These are phyloP conservation scores for Pigoraptor vietnamica DNA, from an alignment of 78 protist genomes.

Conservation along the genomic window DNA sequence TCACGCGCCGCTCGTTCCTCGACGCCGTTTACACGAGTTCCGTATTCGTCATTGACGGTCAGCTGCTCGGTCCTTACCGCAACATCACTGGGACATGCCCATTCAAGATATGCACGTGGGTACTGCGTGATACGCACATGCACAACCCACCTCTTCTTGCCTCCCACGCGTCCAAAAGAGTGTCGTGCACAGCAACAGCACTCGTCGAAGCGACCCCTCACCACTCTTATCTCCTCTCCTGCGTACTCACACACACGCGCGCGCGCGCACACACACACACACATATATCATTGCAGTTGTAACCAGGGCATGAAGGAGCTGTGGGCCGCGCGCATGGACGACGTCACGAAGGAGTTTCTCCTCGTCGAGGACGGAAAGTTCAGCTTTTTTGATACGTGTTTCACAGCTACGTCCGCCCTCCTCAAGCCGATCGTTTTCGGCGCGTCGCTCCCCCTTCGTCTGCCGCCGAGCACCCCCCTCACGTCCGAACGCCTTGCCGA, in stretches of 20 bases:
- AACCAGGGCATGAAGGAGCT: not conserved
- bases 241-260: too few species aligned
- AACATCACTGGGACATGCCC: not conserved
- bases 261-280: too few species aligned
- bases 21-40: not conserved
- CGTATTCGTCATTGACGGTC: not conserved
- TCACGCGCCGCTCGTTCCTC: not conserved
- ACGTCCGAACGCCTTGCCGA: not conserved
- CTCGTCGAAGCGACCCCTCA: too few species aligned
- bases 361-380: not conserved
- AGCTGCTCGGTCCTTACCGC: not conserved
- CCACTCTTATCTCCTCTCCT: too few species aligned
- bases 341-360: not conserved
- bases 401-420: not conserved
- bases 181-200: too few species aligned
- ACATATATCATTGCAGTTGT: not conserved
- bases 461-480: not conserved
- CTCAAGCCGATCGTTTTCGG: not conserved
- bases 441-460: not conserved
- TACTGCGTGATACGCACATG: not conserved
- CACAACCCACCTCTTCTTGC: too few species aligned
- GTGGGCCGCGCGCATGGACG: not conserved
- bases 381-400: not conserved
- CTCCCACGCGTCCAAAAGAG: too few species aligned
- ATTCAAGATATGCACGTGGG: not conserved